phyloP scores from a whole-genome alignment of 176 grass and related monocot species.

The Oryza glaberrima region DNA sequence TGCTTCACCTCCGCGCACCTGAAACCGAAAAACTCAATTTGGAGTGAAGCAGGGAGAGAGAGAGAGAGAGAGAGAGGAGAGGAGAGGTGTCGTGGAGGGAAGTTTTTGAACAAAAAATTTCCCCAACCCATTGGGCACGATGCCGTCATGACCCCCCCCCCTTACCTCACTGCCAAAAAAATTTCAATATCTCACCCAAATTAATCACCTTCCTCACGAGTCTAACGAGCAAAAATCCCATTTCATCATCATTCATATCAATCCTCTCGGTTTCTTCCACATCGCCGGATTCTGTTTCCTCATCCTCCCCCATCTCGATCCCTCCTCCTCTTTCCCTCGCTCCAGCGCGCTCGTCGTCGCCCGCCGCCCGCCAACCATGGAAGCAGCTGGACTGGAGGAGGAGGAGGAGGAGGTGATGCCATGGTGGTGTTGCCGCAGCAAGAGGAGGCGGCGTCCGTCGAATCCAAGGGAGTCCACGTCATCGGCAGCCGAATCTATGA shows the following conservation, averaged over 20 bases:
- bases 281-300: not conserved
- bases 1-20: too few relatives aligned
- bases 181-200: not conserved
- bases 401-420: not conserved
- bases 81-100: not conserved
- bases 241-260: not conserved
- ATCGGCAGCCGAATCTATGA: slow-evolving; percentile 70
- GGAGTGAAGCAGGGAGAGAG: not conserved
- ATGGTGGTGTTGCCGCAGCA: slow-evolving; percentile 13
- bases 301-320: not conserved
- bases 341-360: not conserved
- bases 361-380: not conserved
- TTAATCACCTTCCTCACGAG: not conserved
- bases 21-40: not conserved
- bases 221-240: too few relatives aligned
- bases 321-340: not conserved
- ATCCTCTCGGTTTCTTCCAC: not conserved
- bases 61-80: not conserved
- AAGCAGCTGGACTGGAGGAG: not conserved
- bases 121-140: not conserved
- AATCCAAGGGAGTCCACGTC: slow-evolving; percentile 52
- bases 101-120: slow-evolving; percentile 5
- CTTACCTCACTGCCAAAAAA: not conserved
- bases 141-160: not conserved
- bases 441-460: slow-evolving; percentile 18